These are phyloP conservation scores for Ramichloridium luteum DNA, from an alignment of 2,329 filamentous ascomycete genomes.

Conservation along the genomic window DNA sequence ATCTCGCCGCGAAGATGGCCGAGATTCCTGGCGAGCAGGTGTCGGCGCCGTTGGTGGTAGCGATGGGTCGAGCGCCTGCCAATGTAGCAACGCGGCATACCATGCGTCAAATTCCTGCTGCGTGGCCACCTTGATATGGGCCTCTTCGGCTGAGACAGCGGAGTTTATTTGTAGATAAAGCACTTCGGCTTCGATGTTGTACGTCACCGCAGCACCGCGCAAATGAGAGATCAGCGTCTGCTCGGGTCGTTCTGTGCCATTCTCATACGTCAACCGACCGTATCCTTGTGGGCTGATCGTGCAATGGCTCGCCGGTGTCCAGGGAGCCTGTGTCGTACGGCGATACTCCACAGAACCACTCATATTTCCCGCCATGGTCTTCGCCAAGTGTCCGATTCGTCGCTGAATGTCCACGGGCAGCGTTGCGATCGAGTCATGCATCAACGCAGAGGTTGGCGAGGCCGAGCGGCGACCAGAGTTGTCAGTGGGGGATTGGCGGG, in stretches of 20 bases:
- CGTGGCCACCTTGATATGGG: slow-evolving; percentile 53
- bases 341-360: slow-evolving; percentile 65
- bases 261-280: slow-evolving; percentile 63
- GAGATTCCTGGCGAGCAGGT: slow-evolving; percentile 26
- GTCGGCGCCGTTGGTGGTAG: slow-evolving; percentile 44
- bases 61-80: slow-evolving; percentile 41
- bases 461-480: slow-evolving; percentile 19
- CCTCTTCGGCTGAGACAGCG: slow-evolving; percentile 44
- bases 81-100: slow-evolving; percentile 69
- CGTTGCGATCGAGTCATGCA: slow-evolving; percentile 18
- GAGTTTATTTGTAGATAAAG: slow-evolving; percentile 41
- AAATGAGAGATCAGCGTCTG: slow-evolving; percentile 59
- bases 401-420: slow-evolving; percentile 44
- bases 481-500: too few species aligned
- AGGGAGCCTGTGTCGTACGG: slow-evolving; percentile 46
- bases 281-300: slow-evolving; percentile 68
- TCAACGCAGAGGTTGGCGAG: slow-evolving; percentile 21
- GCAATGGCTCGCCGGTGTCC: slow-evolving; percentile 60
- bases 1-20: slow-evolving; percentile 14
- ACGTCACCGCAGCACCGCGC: slow-evolving; percentile 57
- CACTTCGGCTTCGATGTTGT: slow-evolving; percentile 35
- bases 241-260: slow-evolving; percentile 52
- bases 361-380: slow-evolving; percentile 65
- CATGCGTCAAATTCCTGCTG: slow-evolving; percentile 62
- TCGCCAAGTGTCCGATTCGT: slow-evolving; percentile 64